Conservation (phyloP, 2,329 filamentous ascomycete genomes). For the Epichloe gansuensis region DNA sequence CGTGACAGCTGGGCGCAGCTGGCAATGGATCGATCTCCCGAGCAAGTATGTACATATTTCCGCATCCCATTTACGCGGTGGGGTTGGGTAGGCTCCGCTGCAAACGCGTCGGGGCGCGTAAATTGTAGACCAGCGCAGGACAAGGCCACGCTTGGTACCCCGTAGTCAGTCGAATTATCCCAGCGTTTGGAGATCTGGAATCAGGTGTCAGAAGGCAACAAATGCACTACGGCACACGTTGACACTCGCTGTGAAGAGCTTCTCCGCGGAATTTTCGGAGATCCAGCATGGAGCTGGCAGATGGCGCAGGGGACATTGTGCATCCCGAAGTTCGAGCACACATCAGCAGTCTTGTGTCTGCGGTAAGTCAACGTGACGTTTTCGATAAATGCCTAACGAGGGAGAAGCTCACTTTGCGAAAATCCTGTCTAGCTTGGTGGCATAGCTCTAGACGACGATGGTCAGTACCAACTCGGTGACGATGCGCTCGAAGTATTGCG, state of each 20-base stretch:
- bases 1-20: too few relatives aligned
- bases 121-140: not conserved
- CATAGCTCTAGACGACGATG: constrained; percentile 64
- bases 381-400: constrained; percentile 3
- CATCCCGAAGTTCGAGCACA: constrained; percentile 89
- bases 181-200: not conserved
- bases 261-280: not conserved
- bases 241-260: not conserved
- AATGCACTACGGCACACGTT: not conserved
- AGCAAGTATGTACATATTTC: too few relatives aligned
- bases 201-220: not conserved
- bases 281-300: constrained; percentile 39
- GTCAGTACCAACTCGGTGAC: constrained; percentile 79
- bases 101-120: constrained; percentile 15
- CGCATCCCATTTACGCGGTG: constrained; percentile 4
- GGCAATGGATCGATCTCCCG: too few relatives aligned
- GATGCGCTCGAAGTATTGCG: constrained; percentile 85
- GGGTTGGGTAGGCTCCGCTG: not conserved
- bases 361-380: constrained; percentile 44
- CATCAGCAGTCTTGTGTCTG: constrained; percentile 86
- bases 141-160: too few relatives aligned
- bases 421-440: constrained; percentile 59
- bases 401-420: not conserved
- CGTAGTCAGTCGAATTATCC: too few relatives aligned
- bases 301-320: constrained; percentile 49